phyloP scores from a whole-genome alignment of 2,329 filamentous ascomycete genomes.

The Penicillium freii region DNA sequence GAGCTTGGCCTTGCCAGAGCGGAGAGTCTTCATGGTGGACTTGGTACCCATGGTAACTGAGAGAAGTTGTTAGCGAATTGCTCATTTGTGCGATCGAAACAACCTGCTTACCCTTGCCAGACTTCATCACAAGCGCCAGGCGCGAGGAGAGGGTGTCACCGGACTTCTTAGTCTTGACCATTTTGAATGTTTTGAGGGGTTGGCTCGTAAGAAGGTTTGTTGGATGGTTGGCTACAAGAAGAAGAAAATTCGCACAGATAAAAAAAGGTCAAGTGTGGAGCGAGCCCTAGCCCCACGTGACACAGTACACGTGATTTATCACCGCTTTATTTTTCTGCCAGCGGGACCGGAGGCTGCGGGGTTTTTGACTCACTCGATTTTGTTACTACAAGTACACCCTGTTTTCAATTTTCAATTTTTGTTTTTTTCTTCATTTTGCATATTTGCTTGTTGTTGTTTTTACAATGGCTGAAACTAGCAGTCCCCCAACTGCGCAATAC shows the following conservation, averaged over 20 bases:
- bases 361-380: slow-evolving; percentile 7
- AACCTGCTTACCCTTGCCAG: slow-evolving; percentile 36
- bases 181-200: slow-evolving; percentile 47
- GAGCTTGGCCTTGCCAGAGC: slow-evolving; percentile 97
- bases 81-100: neutral
- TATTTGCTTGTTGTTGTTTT: neutral
- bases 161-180: slow-evolving; percentile 72
- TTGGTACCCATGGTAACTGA: slow-evolving; percentile 84
- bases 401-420: neutral
- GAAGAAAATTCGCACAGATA: slow-evolving; percentile 1
- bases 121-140: slow-evolving; percentile 68
- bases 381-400: neutral
- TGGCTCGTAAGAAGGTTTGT: slow-evolving; percentile 27
- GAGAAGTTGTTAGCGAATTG: slow-evolving; percentile 4
- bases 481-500: slow-evolving; percentile 25
- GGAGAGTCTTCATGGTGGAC: slow-evolving; percentile 83
- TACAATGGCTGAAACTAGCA: slow-evolving; percentile 29
- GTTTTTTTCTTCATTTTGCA: slow-evolving; percentile 6
- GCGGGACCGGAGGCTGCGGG: slow-evolving; percentile 8
- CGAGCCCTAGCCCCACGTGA: slow-evolving; percentile 8
- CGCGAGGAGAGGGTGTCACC: slow-evolving; percentile 74
- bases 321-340: slow-evolving; percentile 9
- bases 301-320: accelerated
- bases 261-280: slow-evolving; percentile 1
- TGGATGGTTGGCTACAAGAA: slow-evolving; percentile 3